Evolutionary conservation across 2,329 filamentous ascomycete species (phyloP).

Genomic region (Scedosporium minutisporum): DNA sequence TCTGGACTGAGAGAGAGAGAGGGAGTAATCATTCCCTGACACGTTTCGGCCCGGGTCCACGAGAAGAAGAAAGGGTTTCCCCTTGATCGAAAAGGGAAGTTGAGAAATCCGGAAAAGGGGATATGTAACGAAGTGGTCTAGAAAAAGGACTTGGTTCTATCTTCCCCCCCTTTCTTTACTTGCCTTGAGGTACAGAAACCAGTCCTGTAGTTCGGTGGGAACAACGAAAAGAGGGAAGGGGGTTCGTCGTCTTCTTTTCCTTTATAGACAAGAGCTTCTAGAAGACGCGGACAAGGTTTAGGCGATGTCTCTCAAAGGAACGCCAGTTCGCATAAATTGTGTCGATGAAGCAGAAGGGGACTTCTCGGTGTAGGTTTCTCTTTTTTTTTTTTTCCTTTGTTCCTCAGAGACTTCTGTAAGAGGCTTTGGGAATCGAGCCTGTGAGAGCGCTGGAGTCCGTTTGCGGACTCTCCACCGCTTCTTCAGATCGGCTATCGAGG

Average conservation of each 20-base stretch:
- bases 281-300: neutral
- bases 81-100: neutral
- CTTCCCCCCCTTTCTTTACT: neutral
- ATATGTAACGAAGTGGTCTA: neutral
- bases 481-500: neutral
- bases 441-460: neutral
- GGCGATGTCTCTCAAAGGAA: neutral
- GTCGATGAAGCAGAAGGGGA: neutral
- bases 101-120: neutral
- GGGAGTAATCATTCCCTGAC: neutral
- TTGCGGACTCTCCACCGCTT: neutral
- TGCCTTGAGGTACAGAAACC: neutral
- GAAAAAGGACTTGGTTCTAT: neutral
- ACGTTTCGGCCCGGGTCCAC: neutral
- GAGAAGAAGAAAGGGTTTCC: neutral
- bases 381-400: neutral
- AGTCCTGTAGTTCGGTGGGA: neutral
- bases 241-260: neutral
- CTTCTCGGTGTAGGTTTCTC: neutral
- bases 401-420: neutral
- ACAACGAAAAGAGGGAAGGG: neutral
- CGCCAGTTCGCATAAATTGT: neutral
- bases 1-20: neutral
- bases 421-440: constrained; percentile 1
- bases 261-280: neutral